Conservation (phyloP, 148 eudicot genomes). For the Salicornia ramosissima region DNA sequence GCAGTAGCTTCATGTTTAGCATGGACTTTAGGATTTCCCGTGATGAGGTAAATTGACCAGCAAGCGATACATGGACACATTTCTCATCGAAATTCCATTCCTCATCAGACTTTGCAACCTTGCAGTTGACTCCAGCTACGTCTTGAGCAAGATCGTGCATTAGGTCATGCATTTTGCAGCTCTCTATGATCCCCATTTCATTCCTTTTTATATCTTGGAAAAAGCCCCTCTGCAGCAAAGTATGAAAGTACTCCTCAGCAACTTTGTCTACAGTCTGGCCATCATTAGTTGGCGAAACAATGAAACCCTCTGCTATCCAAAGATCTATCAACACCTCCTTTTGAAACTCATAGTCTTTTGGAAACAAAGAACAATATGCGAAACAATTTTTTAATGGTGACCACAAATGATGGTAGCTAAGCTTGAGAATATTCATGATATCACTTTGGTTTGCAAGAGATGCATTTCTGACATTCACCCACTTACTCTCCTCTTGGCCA, state of each 20-base stretch:
- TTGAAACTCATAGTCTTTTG: slow-evolving; percentile 10
- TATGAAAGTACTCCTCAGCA: slow-evolving; percentile 5
- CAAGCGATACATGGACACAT: slow-evolving; percentile 8
- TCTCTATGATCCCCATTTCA: not conserved
- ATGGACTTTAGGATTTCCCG: slow-evolving; percentile 1
- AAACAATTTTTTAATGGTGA: slow-evolving; percentile 26
- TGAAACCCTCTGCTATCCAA: slow-evolving; percentile 29
- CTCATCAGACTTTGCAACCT: not conserved
- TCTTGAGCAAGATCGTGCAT: slow-evolving; percentile 26
- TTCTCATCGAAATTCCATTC: not conserved
- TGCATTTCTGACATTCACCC: not conserved
- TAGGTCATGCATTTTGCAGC: slow-evolving; percentile 27
- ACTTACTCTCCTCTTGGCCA: not conserved
- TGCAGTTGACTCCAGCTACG: slow-evolving; percentile 12
- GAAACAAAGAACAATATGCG: slow-evolving; percentile 28
- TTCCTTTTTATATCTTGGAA: not conserved
- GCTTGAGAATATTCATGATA: not conserved
- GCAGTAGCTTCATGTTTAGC: slow-evolving; percentile 6
- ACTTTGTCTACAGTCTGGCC: not conserved
- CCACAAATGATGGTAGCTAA: slow-evolving; percentile 15
- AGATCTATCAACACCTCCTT: slow-evolving; percentile 5
- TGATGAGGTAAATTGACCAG: not conserved
- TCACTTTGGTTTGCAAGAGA: not conserved
- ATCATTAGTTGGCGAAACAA: not conserved
- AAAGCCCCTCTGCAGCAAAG: slow-evolving; percentile 14